Percentiles rank a stretch among this genome's conserved stretches.
Conservation (phyloP, 2,329 filamentous ascomycete genomes). For the Albophoma yamanashiensis region DNA sequence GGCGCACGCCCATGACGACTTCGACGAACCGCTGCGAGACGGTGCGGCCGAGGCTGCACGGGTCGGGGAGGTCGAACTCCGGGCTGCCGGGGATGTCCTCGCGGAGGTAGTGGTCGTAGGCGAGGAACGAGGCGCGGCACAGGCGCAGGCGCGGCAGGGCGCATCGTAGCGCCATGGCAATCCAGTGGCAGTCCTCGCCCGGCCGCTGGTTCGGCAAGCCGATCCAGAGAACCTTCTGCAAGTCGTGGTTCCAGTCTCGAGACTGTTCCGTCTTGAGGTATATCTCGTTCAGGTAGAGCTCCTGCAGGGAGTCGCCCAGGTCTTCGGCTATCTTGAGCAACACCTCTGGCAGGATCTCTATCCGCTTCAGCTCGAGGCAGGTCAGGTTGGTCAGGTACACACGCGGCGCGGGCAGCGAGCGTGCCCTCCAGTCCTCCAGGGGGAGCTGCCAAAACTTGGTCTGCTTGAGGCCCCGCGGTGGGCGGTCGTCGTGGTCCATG, state of each 20-base stretch:
- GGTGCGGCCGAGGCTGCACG: slow-evolving; percentile 26
- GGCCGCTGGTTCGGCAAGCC: slow-evolving; percentile 32
- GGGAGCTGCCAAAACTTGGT: slow-evolving; percentile 24
- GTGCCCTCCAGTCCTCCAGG: slow-evolving; percentile 27
- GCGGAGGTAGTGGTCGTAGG: slow-evolving; percentile 29
- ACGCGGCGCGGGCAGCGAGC: slow-evolving; percentile 25
- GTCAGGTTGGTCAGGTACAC: slow-evolving; percentile 25
- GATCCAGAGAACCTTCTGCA: slow-evolving; percentile 29
- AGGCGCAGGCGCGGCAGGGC: slow-evolving; percentile 23
- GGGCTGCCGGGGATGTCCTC: slow-evolving; percentile 17
- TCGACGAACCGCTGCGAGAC: slow-evolving; percentile 36
- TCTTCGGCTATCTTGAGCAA: slow-evolving; percentile 22
- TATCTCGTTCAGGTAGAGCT: slow-evolving; percentile 34
- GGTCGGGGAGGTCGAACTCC: slow-evolving; percentile 30
- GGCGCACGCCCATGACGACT: slow-evolving; percentile 27
- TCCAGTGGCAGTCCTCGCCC: slow-evolving; percentile 24
- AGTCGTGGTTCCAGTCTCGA: slow-evolving; percentile 19
- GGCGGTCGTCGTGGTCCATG: slow-evolving; percentile 28
- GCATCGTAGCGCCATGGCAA: slow-evolving; percentile 29
- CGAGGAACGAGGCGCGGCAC: slow-evolving; percentile 32
- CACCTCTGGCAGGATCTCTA: slow-evolving; percentile 25
- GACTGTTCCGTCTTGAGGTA: slow-evolving; percentile 31
- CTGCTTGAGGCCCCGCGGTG: slow-evolving; percentile 24
- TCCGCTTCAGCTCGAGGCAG: slow-evolving; percentile 30
- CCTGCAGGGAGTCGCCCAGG: slow-evolving; percentile 27